Base-by-base conservation (phyloP, 1,284 basidiomycete species). In the Leccinum colubrinum region DNA sequence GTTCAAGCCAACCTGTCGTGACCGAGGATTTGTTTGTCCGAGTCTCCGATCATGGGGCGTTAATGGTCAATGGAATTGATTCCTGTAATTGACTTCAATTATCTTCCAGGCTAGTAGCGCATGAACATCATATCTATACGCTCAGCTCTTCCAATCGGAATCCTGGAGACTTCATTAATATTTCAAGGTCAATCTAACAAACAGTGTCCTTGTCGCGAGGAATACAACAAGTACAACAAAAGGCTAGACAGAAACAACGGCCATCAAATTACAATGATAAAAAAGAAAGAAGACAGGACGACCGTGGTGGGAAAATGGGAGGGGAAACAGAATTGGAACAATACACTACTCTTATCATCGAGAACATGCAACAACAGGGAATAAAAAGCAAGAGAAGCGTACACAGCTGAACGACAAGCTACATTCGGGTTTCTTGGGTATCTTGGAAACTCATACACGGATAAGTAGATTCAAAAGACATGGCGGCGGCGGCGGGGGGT, bases 381-480 rank as follows among this genome's bases (percentile, higher is more conserved):
- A 64, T 41, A 68, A 22, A 22, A 59, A 60, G 17, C 58, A 59
- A 2, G 35, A 55, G 56, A 27, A 64, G 55, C 56, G 39, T 71
- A 70, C 64, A 71, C 60, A 67, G 11, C 57, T 37, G 51, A 65
- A 56, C 35, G 20, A 70, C 62, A 63, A 66, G 55, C 50, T 51
- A 51, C 50, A 51, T 15, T 51, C 14, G 48, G 48, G 14, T 58
- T 59, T 55, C 53, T 58, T 17, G 39, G 12, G 69, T 56, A 65
- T 66, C 60, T 62, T 59, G 57, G 9, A 52, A 50, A n/a, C 53
- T 51, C 25, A 62, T 54, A 56, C 9, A 37, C 30, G 54, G 50
- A 41, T 59, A 59, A 57, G 65, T 62, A 52, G 22, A 56, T 57
- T 33, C 22, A 15, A 39, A 33, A 17, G 43, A 53, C 4, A 43